Evolutionary conservation across 1,139 yeast genomes (phyloP), one percentile per base, ranked within the genome.

Genomic region (Pichia sp.): DNA sequence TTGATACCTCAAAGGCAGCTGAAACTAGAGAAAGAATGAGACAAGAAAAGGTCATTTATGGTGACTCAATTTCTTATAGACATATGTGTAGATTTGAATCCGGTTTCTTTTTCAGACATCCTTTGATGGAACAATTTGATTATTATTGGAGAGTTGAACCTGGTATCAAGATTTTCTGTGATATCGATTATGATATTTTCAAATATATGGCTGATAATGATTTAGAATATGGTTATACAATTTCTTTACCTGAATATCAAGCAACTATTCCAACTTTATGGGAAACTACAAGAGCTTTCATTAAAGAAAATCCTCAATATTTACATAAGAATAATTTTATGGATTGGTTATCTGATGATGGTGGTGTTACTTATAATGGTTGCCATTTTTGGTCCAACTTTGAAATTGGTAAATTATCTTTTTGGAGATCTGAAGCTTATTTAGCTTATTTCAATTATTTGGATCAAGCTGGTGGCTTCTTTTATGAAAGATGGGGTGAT

Each of bases 91-190:
- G 96, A 58, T 88, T 70, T 59, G 94, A 88, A 61, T 79, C 91
- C 28, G 96, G 96, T 1, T 84, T 86, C 63, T 86, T 88, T 67
- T 88, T 76, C 69, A 73, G 84, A 63, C 93, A 84, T 55, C 78
- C 76, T 36, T 60, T 83, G 38, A 64, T 85, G 71, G 69, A 69
- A 46, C 80, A 81, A 33, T 86, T 80, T 61, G 85, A 81, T 51
- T 86, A 79, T 67, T 88, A 85, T 68, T 88, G 96, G 96, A 79
- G 96, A 63, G 95, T 88, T 44, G 96, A 88, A 63, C 95, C 95
- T 25, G 89, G 81, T 56, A 76, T 84, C 58, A 70, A 74, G 54
- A 69, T 85, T 44, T 81, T 66, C 60, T 86, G 95, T 68, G 91
- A 85, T 59, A 69, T 86, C 51, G 79, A 81, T 55, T 82, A 84